These are phyloP conservation scores for Hevea brasiliensis DNA, from an alignment of 345 rosid species.

Conservation along the genomic window DNA sequence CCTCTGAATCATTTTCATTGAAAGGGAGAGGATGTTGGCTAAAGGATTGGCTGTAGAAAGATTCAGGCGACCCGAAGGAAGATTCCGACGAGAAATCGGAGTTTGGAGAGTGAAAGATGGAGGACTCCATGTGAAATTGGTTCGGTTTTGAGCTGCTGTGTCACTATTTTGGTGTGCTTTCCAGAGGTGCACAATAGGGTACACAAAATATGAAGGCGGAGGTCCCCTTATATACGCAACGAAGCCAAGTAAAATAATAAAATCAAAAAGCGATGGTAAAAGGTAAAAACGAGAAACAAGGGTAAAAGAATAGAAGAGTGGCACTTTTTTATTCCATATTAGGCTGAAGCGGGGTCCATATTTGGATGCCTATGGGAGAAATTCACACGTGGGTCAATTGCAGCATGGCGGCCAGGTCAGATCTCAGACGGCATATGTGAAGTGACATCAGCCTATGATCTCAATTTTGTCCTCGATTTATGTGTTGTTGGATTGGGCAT, in stretches of 20 bases:
- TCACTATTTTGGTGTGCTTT: slow-evolving; percentile 4
- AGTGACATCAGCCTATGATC: slow-evolving; percentile 19
- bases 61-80: slow-evolving; percentile 51
- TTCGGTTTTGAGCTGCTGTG: neutral
- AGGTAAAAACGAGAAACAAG: neutral
- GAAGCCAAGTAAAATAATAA: neutral
- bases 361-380: neutral
- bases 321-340: neutral
- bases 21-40: slow-evolving; percentile 57
- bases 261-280: no score
- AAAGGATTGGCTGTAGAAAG: slow-evolving; percentile 33
- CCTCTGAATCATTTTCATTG: slow-evolving; percentile 89
- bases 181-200: neutral
- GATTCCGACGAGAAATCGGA: slow-evolving; percentile 61
- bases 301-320: neutral
- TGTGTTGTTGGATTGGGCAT: neutral
- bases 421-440: neutral
- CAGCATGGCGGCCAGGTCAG: slow-evolving; percentile 35
- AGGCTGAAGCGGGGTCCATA: neutral
- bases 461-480: slow-evolving; percentile 10
- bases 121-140: slow-evolving; percentile 41
- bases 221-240: slow-evolving; percentile 29
- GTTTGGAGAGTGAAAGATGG: slow-evolving; percentile 39
- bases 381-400: slow-evolving; percentile 43
- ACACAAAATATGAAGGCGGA: slow-evolving; percentile 12